phyloP scores from a whole-genome alignment of 1,139 yeast genomes.

The Candida sanyaensis region DNA sequence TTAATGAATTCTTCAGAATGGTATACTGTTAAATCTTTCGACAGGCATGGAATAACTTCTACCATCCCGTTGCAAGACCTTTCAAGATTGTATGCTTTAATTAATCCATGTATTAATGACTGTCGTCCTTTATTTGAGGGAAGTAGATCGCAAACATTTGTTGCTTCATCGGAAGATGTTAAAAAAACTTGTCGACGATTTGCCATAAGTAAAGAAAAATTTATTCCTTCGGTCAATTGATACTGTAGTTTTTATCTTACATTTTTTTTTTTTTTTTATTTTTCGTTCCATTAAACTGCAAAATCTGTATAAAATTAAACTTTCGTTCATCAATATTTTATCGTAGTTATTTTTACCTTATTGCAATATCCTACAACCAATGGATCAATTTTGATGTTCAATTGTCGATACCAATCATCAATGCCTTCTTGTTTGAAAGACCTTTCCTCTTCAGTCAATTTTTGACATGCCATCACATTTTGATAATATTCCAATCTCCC shows the following conservation, averaged over 20 bases:
- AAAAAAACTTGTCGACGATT: slow-evolving; percentile 22
- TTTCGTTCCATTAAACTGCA: neutral
- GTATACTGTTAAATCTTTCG: slow-evolving; percentile 32
- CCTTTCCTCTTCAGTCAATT: neutral
- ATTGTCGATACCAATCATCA: slow-evolving; percentile 21
- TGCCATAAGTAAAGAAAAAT: neutral
- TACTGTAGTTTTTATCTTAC: neutral
- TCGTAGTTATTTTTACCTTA: neutral
- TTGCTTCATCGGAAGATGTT: slow-evolving; percentile 19
- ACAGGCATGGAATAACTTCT: slow-evolving; percentile 22
- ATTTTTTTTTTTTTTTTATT: slow-evolving; percentile 1
- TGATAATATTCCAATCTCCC: slow-evolving; percentile 15
- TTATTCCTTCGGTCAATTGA: too few relatives aligned
- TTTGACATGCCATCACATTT: slow-evolving; percentile 7
- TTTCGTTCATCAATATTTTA: neutral
- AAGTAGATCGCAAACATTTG: slow-evolving; percentile 40
- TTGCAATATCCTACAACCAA: slow-evolving; percentile 9
- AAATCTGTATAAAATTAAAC: neutral
- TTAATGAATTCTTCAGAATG: slow-evolving; percentile 42
- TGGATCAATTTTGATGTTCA: slow-evolving; percentile 11
- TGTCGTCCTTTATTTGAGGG: slow-evolving; percentile 58
- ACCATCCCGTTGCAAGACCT: slow-evolving; percentile 24
- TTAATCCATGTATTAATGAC: slow-evolving; percentile 43
- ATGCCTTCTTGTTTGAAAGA: slow-evolving; percentile 21
- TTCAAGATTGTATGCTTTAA: slow-evolving; percentile 42